Base-by-base conservation (phyloP, 495 filamentous ascomycete genomes). In the Penicillium nucicola region DNA sequence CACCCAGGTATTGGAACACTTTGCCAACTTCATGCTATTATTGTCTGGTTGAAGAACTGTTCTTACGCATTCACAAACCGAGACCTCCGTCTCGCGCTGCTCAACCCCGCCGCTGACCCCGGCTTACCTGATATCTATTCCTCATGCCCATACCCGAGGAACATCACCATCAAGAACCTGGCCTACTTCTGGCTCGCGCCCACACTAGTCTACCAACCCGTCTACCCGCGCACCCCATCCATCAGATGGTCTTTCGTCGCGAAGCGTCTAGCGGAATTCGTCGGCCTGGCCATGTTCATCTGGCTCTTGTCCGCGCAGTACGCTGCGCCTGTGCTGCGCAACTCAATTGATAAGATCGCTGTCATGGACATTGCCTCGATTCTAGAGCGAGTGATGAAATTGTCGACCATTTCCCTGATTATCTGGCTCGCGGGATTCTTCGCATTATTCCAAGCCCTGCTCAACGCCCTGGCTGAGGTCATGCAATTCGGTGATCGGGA, bases 371-470 rank as follows among this genome's bases (percentile, higher is more conserved):
- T 93, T n/a, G 71, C 84, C 1, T 84, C 85, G 13, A 93, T 98
- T 32, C 58, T 91, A 34, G 93, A 98, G 65, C 83, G 93, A 7
- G 72, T 96, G 1, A 86, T 98, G 79, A 98, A 98, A 62, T 79
- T 98, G 9, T 92, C 88, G 13, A 96, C 93, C 5, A 93, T 98
- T 48, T 90, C 85, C 19, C 76, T 98, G 9, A 80, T 97, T 43
- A 95, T 96, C 60, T 98, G 93, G 93, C 83, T 98, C 2, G 89
- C 90, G 3, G 92, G 93, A 1, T 97, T 98, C 77, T 97, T 96
- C 60, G 92, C 92, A 1, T 70, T 97, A 13, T 98, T 98, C 70
- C 93, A 98, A 62, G 86, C 84, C 4, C 79, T 85, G 32, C 71
- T 98, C 14, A 98, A 98, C 62, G 90, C 89, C 1, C 68, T 98